Evolutionary conservation across 441 rosid genomes (phyloP).

Genomic region (Flueggea neowawraea): DNA sequence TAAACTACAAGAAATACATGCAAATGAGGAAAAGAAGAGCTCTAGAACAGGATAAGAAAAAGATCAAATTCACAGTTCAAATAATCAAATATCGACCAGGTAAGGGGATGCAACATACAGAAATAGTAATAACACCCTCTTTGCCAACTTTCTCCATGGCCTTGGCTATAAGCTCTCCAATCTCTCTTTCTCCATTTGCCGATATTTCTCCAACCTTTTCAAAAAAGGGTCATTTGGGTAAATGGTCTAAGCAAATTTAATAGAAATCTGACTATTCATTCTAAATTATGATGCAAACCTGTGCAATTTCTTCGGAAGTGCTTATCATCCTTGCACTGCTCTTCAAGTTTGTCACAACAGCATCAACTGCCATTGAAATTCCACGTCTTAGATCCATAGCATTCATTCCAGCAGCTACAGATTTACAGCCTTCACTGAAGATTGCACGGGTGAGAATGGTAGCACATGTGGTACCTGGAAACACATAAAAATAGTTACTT

Average conservation of each 20-base stretch:
- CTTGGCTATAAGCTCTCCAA: conserved; percentile 78
- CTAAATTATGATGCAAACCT: conserved; percentile 39
- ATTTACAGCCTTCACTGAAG: conserved; percentile 72
- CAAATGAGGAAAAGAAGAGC: neutral
- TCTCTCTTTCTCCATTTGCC: conserved; percentile 77
- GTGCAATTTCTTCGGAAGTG: conserved; percentile 84
- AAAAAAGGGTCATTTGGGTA: no score
- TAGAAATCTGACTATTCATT: no score
- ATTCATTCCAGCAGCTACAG: conserved; percentile 88
- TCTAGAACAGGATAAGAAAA: neutral
- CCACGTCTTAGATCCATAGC: conserved; percentile 81
- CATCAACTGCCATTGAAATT: conserved; percentile 69
- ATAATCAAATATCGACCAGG: neutral
- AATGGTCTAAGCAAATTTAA: no score
- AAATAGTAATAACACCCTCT: conserved; percentile 77
- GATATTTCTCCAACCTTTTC: conserved; percentile 34
- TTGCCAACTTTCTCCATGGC: conserved; percentile 88
- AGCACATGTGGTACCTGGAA: conserved; percentile 77
- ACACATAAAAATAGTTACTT: no score
- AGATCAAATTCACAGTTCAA: neutral
- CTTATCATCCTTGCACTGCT: conserved; percentile 76
- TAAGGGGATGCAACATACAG: conserved; percentile 23
- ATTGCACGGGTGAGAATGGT: conserved; percentile 68
- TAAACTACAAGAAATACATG: no score
- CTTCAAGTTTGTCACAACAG: conserved; percentile 67